Conservation (phyloP, 2,329 filamentous ascomycete genomes). For the Pseudocercospora eumusae region DNA sequence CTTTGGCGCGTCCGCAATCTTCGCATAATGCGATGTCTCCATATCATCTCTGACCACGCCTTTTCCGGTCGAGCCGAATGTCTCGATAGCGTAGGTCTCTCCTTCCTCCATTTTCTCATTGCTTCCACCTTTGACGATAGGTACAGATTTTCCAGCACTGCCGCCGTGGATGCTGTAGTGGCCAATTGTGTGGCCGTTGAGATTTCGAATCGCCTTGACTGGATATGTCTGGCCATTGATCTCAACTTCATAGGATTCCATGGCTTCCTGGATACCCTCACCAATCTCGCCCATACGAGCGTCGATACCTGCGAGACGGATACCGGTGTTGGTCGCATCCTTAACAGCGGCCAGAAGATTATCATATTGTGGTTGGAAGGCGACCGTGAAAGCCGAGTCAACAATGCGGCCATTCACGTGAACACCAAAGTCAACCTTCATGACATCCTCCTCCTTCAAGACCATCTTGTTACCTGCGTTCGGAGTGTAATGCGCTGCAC, state of each 20-base stretch:
- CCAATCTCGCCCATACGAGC: slow-evolving; percentile 58
- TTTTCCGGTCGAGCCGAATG: slow-evolving; percentile 58
- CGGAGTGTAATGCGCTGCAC: slow-evolving; percentile 59
- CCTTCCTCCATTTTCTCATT: slow-evolving; percentile 60
- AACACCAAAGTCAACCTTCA: slow-evolving; percentile 82
- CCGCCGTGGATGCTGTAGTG: slow-evolving; percentile 59
- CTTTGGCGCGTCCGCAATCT: slow-evolving; percentile 41
- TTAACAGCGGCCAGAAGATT: slow-evolving; percentile 71
- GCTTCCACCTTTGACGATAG: slow-evolving; percentile 55
- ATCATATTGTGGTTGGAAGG: slow-evolving; percentile 74
- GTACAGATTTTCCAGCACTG: slow-evolving; percentile 55
- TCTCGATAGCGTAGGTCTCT: slow-evolving; percentile 61
- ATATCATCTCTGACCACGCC: slow-evolving; percentile 53
- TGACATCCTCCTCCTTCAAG: slow-evolving; percentile 71
- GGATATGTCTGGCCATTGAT: slow-evolving; percentile 56
- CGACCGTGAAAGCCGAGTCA: slow-evolving; percentile 77
- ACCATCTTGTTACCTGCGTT: slow-evolving; percentile 66
- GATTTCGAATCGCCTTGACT: slow-evolving; percentile 57
- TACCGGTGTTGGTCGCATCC: slow-evolving; percentile 68
- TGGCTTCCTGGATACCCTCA: slow-evolving; percentile 60
- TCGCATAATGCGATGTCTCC: slow-evolving; percentile 44
- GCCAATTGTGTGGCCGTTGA: slow-evolving; percentile 59
- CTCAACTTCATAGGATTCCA: slow-evolving; percentile 64
- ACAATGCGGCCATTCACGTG: slow-evolving; percentile 80
- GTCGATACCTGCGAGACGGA: slow-evolving; percentile 58